Evolutionary conservation across 257 asterid species (phyloP), one percentile per base, ranked within the genome.

Genomic region (Rubia yunnanensis): DNA sequence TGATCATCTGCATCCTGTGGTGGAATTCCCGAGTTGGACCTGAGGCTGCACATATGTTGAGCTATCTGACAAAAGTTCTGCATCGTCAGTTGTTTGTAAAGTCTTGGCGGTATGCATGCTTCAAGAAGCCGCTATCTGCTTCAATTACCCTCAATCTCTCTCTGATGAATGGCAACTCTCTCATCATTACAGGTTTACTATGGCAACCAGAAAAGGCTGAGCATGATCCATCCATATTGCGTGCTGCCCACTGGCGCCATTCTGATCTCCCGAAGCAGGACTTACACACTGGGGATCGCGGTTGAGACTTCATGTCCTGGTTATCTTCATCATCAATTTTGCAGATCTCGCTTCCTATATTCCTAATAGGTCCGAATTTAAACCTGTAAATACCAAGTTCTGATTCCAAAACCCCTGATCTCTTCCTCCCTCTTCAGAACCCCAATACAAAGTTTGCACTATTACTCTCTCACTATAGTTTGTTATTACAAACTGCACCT

Each of bases 101-200:
- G 87, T 84, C 96, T 83, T 83, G 7, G 92, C 88, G 8, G 90
- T 86, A 53, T 90, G n/a, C n/a, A 53, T 90, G 95, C 78, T 89
- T 92, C 68, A 92, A 83, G 79, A 92, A 89, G 13, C 82, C 89
- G 72, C 87, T 86, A 31, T 92, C 99, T 6, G 89, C 95, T 79
- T 92, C 99, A 14, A 92, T 68, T n/a, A 78, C 94, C 66, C 85
- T 80, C 72, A 92, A 67, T 38, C 92, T 83, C 68, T 88, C 92
- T 79, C 83, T 79, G 32, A 92, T 67, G 60, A 74, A 9, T 0
- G 83, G 78, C 27, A 92, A 69, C 61, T 91, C 98, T 77, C 87
- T 81, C 61, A 84, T 73, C 46, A 92, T 84, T 20, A 59, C 64
- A 0, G 55, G 79, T 79, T 72, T 78, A 27, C 53, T 76, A 30